Evolutionary conservation across 2,329 filamentous ascomycete species (phyloP), one percentile per base, ranked within the genome.

Genomic region (Apiospora aurea): DNA sequence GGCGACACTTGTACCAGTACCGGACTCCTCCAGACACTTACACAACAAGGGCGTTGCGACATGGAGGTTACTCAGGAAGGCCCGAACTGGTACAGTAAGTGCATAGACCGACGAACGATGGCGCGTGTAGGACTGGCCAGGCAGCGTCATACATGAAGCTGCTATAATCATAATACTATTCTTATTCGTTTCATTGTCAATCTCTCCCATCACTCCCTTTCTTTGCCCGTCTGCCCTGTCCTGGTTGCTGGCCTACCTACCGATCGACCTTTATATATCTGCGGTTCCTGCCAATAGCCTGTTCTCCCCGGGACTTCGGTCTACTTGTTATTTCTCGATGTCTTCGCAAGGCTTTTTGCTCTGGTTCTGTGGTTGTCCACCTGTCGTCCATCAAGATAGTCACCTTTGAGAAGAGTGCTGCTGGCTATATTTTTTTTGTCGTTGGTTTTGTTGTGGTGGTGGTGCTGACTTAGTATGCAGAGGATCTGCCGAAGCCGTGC

Each of bases 361-460:
- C 34, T 41, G 34, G 29, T 41, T 41, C 21, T 41, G 57, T 64
- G 21, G 34, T 24, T 64, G 29, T 6, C 57, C 41, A 41, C 34
- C n/a, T 64, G 34, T 64, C 38, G 34, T 41, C 34, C 34, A 41
- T 18, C 34, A 34, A 21, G 57, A 64, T 64, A 41, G 57, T 34
- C 18, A 34, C 34, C 57, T 41, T 64, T 64, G 34, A 41, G 21
- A 64, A 41, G 57, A 64, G 18, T 64, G 57, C 57, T 61, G 53
- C 53, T 64, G 57, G 34, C 57, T 26, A 5, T 11, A 21, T 44
- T 68, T 29, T 29, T 29, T 72, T 68, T 72, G 69, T 38, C 6
- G 34, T 38, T 5, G 72, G 49, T 13, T 44, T 69, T 72, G 69
- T 72, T 71, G 72, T 68, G 21, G 67, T 69, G 34, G 72, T 46